Evolutionary conservation across 371 early-diverging fungal genomes (phyloP).

Genomic region (Apophysomyces trapeziformis): DNA sequence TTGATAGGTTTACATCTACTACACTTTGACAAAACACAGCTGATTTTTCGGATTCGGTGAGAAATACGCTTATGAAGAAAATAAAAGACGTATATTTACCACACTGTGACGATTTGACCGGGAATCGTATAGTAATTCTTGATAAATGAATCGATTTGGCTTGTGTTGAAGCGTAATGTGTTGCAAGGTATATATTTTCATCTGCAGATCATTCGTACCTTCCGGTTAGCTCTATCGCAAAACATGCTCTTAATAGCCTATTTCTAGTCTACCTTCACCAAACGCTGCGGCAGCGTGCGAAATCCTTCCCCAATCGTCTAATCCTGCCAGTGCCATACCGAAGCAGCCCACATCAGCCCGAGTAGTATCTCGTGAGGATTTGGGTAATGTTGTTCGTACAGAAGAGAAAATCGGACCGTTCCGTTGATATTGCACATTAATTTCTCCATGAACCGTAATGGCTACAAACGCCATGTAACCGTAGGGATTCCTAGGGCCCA

Average conservation of each 20-base stretch:
- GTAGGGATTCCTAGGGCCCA: conserved; percentile 49
- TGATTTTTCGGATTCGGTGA: background rate
- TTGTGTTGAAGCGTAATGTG: conserved; percentile 36
- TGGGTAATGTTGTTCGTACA: conserved; percentile 41
- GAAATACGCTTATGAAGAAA: background rate
- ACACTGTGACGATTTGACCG: conserved; percentile 23
- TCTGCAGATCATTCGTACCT: conserved; percentile 10
- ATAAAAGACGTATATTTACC: conserved; percentile 3
- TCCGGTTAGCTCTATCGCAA: too few species aligned
- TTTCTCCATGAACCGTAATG: conserved; percentile 46
- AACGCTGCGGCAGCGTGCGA: conserved; percentile 47
- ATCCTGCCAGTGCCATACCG: conserved; percentile 39
- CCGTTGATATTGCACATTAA: conserved; percentile 51
- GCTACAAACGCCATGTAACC: conserved; percentile 46
- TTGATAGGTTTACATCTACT: conserved; percentile 19
- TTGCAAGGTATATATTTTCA: conserved; percentile 39
- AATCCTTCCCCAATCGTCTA: conserved; percentile 45
- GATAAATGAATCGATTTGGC: conserved; percentile 35
- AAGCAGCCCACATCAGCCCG: conserved; percentile 41
- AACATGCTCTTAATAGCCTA: background rate
- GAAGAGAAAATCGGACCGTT: conserved; percentile 41
- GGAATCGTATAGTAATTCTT: conserved; percentile 40
- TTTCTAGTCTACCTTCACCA: conserved; percentile 23
- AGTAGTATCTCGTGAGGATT: conserved; percentile 31
- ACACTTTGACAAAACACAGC: conserved; percentile 22